Evolutionary conservation across 129 eudicot species (phyloP).

Genomic region (Helichrysum umbraculigerum): DNA sequence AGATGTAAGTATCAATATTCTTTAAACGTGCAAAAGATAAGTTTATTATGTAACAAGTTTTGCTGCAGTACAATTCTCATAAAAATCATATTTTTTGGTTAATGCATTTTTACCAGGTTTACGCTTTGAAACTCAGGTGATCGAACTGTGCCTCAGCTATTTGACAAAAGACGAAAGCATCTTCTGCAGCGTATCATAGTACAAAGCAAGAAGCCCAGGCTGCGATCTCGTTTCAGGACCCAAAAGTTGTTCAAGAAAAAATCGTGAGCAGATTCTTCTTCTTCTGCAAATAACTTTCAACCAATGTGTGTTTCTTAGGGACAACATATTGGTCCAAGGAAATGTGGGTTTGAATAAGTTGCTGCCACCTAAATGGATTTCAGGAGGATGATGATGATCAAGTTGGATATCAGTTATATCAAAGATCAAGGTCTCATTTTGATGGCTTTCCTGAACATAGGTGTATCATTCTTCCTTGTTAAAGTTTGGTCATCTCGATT

Average conservation of each 20-base stretch:
- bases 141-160: neutral
- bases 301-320: too few species aligned
- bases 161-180: neutral
- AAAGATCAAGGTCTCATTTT: neutral
- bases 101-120: constrained; percentile 4
- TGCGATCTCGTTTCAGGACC: constrained; percentile 5
- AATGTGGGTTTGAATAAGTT: neutral
- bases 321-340: neutral
- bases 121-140: neutral
- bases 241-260: neutral
- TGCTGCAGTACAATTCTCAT: neutral
- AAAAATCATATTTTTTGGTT: neutral
- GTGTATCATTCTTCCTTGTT: constrained; percentile 9
- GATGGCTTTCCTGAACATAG: constrained; percentile 14
- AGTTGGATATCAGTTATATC: constrained; percentile 7
- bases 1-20: constrained; percentile 20
- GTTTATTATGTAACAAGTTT: neutral
- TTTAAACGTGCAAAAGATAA: neutral
- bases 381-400: neutral
- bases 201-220: neutral
- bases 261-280: constrained; percentile 5
- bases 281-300: neutral
- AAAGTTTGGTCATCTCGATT: neutral
- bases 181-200: neutral
- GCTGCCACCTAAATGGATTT: neutral